These are phyloP conservation scores for Cladosporium sp. DNA, from an alignment of 2,329 filamentous ascomycete species.

Conservation along the genomic window DNA sequence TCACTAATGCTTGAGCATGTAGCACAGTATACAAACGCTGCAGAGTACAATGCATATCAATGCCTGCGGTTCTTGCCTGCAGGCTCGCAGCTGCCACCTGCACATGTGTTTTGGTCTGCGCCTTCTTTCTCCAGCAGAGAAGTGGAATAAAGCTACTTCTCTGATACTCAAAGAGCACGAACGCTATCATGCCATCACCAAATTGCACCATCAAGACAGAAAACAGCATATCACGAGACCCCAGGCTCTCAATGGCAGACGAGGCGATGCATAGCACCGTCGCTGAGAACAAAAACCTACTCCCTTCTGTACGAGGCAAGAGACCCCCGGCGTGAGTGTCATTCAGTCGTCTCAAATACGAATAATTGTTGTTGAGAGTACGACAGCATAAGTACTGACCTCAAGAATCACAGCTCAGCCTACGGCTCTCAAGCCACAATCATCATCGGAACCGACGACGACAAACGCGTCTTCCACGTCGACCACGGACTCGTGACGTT, in stretches of 20 bases:
- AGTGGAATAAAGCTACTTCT: background rate
- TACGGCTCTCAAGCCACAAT: constrained; percentile 13
- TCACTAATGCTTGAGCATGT: background rate
- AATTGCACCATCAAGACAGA: background rate
- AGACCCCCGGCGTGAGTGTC: background rate
- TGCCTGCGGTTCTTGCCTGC: background rate
- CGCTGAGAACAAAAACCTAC: background rate
- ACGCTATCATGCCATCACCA: background rate
- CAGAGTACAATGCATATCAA: background rate
- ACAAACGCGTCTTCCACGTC: constrained; percentile 21
- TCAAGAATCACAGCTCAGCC: background rate
- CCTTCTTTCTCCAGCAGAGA: background rate
- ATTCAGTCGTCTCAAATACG: background rate
- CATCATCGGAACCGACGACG: constrained; percentile 18
- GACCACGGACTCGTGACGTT: constrained; percentile 27
- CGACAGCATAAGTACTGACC: background rate
- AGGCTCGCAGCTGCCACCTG: background rate
- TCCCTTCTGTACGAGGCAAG: background rate
- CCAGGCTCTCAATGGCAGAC: background rate
- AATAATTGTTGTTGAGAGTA: background rate
- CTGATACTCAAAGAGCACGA: background rate
- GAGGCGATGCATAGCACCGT: background rate
- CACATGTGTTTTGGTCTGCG: background rate
- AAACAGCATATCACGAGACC: background rate
- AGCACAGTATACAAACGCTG: background rate